Evolutionary conservation across 129 eudicot species (phyloP).

Genomic region (Cynara cardunculus): DNA sequence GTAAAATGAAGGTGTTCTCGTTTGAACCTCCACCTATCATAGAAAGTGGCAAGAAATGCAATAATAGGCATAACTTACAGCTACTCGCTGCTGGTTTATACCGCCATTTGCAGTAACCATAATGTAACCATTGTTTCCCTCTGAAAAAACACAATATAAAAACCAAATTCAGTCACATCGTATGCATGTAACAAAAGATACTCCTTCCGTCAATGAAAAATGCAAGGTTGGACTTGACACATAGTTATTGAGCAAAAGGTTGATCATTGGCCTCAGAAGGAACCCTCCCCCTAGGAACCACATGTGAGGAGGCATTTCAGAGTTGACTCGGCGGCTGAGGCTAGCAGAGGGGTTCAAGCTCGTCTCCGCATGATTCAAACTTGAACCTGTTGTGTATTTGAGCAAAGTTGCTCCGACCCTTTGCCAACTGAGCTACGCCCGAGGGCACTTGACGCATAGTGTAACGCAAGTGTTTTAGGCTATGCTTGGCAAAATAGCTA

Average conservation of each 20-base stretch:
- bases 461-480: not conserved
- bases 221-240: not conserved
- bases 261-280: too few relatives aligned
- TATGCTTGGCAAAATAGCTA: too few relatives aligned
- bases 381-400: too few relatives aligned
- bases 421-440: too few relatives aligned
- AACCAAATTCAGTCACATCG: not conserved
- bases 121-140: conserved; percentile 80
- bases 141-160: conserved; percentile 39
- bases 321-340: too few relatives aligned
- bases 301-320: too few relatives aligned
- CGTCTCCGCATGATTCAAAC: too few relatives aligned
- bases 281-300: too few relatives aligned
- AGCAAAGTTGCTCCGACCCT: too few relatives aligned
- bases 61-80: conserved; percentile 61
- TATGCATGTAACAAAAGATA: not conserved
- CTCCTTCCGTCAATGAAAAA: not conserved
- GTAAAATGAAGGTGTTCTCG: not conserved
- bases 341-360: too few relatives aligned
- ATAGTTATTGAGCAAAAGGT: not conserved
- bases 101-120: conserved; percentile 98
- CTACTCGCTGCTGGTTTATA: conserved; percentile 97
- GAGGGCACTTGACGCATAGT: not conserved
- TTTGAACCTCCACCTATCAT: not conserved
- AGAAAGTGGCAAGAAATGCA: conserved; percentile 6